phyloP scores from a whole-genome alignment of 306 rosid genomes.

The Dicorynia guianensis region DNA sequence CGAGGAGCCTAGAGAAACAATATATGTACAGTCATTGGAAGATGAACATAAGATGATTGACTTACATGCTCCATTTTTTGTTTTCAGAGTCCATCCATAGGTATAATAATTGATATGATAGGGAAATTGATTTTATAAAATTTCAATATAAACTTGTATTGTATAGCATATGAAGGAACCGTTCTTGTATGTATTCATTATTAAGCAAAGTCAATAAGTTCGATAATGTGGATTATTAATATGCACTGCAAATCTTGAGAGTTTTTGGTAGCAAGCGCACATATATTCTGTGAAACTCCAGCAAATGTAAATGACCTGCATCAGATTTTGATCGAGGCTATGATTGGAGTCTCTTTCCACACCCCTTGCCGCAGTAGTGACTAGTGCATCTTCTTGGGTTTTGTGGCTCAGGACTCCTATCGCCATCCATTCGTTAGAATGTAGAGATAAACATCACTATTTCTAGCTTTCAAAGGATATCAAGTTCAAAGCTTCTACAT shows the following conservation, averaged over 20 bases:
- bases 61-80: constrained; percentile 66
- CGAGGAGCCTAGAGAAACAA: constrained; percentile 82
- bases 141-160: constrained; percentile 17
- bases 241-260: no score
- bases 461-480: no score
- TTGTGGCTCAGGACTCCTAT: no score
- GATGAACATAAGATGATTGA: constrained; percentile 63
- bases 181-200: constrained; percentile 42
- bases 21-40: constrained; percentile 72
- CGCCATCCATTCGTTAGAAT: no score
- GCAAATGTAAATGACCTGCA: not conserved
- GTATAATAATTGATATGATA: constrained; percentile 27
- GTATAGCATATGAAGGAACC: not conserved
- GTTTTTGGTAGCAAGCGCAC: not conserved
- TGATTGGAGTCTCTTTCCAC: not conserved
- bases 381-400: no score
- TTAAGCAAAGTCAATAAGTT: constrained; percentile 33
- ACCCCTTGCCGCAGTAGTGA: not conserved
- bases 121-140: constrained; percentile 29
- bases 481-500: no score
- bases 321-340: not conserved
- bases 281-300: not conserved
- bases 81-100: constrained; percentile 67
- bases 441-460: no score
- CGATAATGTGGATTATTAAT: constrained; percentile 19